Evolutionary conservation across 331 rosid genomes (phyloP).

Genomic region (Rhamnella rubrinervis): DNA sequence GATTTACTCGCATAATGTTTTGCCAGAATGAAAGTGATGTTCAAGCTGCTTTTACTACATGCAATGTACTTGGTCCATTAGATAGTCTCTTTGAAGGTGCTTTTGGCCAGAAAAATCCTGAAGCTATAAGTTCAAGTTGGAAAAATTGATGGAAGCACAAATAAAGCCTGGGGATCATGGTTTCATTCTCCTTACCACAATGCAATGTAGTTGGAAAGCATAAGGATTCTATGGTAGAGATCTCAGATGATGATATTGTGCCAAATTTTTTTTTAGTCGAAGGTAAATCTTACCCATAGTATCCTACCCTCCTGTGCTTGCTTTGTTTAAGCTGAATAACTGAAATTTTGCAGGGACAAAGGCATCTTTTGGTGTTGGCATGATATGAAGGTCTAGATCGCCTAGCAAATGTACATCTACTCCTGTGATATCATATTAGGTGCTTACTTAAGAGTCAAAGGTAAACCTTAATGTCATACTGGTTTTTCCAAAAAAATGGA

Average conservation of each 20-base stretch:
- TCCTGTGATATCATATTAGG: too few species aligned
- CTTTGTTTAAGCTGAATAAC: constrained; percentile 18
- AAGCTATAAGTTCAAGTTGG: constrained; percentile 66
- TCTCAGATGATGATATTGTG: constrained; percentile 62
- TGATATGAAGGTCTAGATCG: constrained; percentile 55
- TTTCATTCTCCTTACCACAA: constrained; percentile 67
- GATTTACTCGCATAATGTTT: constrained; percentile 62
- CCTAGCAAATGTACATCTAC: constrained; percentile 40
- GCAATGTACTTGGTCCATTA: constrained; percentile 53
- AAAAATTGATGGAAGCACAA: constrained; percentile 34
- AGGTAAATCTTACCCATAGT: constrained; percentile 42
- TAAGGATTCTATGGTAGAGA: constrained; percentile 54
- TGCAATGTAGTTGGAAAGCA: constrained; percentile 71
- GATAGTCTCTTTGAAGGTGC: constrained; percentile 66
- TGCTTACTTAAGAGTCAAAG: too few species aligned
- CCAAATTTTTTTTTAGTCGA: constrained; percentile 67
- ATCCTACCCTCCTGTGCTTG: neutral
- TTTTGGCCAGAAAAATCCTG: constrained; percentile 74
- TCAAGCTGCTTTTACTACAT: constrained; percentile 46
- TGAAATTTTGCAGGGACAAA: constrained; percentile 55
- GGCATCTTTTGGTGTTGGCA: constrained; percentile 71
- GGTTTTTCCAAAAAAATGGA: too few species aligned
- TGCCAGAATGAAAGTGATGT: constrained; percentile 77
- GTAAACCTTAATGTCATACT: too few species aligned
- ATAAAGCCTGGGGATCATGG: constrained; percentile 82